Percentiles rank a stretch among this genome's conserved stretches.
Evolutionary conservation across 148 eudicot species (phyloP).

Genomic region (Camellia granthamiana): DNA sequence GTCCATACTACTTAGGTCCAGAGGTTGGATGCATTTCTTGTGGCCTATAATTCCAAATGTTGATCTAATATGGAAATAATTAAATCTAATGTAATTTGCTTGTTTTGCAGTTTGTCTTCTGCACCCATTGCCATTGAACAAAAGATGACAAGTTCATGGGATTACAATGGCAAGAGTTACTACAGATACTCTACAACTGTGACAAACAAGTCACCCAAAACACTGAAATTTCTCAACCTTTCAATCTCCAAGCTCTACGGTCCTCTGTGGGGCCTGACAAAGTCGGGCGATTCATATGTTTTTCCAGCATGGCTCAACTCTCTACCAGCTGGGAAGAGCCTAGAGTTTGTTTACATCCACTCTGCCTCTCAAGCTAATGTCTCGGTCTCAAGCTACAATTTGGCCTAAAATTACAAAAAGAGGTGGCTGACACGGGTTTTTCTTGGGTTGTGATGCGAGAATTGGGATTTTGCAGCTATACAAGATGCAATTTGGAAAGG

Average conservation of each 20-base stretch:
- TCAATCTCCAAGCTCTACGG: slow-evolving; percentile 71
- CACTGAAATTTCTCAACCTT: slow-evolving; percentile 56
- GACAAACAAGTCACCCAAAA: slow-evolving; percentile 77
- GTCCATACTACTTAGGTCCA: no score
- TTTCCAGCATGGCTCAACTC: slow-evolving; percentile 77
- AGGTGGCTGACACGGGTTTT: slow-evolving; percentile 1
- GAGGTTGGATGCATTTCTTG: no score
- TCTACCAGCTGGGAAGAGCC: slow-evolving; percentile 71
- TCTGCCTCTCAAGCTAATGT: slow-evolving; percentile 60
- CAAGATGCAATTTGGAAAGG: slow-evolving; percentile 28
- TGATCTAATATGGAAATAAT: neutral
- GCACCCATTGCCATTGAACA: slow-evolving; percentile 50
- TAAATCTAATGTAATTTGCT: neutral
- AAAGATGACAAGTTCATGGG: slow-evolving; percentile 69
- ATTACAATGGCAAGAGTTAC: slow-evolving; percentile 56
- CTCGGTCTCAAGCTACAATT: slow-evolving; percentile 62
- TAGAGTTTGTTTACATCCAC: slow-evolving; percentile 88
- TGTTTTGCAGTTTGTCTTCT: slow-evolving; percentile 41
- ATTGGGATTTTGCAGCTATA: slow-evolving; percentile 58
- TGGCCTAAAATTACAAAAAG: slow-evolving; percentile 29
- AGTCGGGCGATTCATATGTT: slow-evolving; percentile 49
- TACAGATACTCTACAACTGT: slow-evolving; percentile 70
- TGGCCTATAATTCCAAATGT: neutral
- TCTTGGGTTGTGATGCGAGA: slow-evolving; percentile 21
- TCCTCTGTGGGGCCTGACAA: slow-evolving; percentile 83